Percentiles rank a stretch among this genome's conserved stretches.
Conservation (phyloP, 306 rosid species). For the Corylus heterophylla region DNA sequence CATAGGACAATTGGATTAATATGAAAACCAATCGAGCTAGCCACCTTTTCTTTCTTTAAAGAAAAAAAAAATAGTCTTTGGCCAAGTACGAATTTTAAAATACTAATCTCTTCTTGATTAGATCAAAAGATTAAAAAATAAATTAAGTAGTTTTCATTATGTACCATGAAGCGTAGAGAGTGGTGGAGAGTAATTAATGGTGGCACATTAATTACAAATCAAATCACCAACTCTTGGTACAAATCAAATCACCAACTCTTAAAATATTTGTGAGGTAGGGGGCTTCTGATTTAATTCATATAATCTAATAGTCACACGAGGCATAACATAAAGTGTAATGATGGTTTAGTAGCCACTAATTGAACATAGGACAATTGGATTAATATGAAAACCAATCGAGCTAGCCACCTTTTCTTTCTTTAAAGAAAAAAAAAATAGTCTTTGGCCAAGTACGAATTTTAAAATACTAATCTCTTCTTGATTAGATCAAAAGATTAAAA, state of each 20-base stretch:
- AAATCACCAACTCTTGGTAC: background rate
- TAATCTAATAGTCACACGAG: background rate
- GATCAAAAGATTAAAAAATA: background rate
- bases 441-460: background rate
- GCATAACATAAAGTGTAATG: background rate
- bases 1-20: conserved; percentile 13
- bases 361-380: conserved; percentile 10
- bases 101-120: background rate
- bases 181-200: conserved; percentile 38
- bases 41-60: background rate
- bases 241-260: background rate
- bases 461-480: background rate
- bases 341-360: background rate
- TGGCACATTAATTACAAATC: conserved; percentile 35
- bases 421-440: background rate
- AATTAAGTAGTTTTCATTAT: conserved; percentile 26
- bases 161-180: conserved; percentile 29
- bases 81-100: background rate
- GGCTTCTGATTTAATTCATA: background rate
- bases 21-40: background rate
- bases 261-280: background rate
- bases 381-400: background rate
- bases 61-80: background rate
- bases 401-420: background rate
- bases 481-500: background rate